Conservation (phyloP, 169 alveolate genomes). For the Plasmodium chabaudi region DNA sequence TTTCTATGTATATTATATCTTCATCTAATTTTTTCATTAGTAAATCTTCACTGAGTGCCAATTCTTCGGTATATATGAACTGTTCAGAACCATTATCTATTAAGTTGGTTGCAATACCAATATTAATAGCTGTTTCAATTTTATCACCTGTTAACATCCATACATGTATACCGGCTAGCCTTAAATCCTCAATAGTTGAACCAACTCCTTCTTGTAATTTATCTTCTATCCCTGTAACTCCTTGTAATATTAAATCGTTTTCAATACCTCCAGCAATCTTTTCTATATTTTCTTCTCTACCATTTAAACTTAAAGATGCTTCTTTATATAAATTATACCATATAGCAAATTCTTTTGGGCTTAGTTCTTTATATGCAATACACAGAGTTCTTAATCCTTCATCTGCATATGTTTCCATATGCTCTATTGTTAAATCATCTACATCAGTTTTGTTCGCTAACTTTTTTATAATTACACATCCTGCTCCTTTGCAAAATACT, state of each 20-base stretch:
- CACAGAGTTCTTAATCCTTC: conserved; percentile 93
- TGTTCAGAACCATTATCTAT: conserved; percentile 80
- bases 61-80: conserved; percentile 66
- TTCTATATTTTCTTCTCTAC: conserved; percentile 86
- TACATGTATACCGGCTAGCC: conserved; percentile 96
- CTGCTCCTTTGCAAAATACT: conserved; percentile 95
- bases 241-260: conserved; percentile 93
- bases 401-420: conserved; percentile 87
- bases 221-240: conserved; percentile 98
- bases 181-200: conserved; percentile 93
- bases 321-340: conserved; percentile 84
- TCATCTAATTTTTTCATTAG: conserved; percentile 63
- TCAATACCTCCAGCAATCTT: conserved; percentile 91
- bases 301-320: conserved; percentile 79
- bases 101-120: conserved; percentile 89
- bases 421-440: conserved; percentile 80
- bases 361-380: conserved; percentile 92
- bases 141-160: conserved; percentile 99
- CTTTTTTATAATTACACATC: conserved; percentile 90
- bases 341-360: conserved; percentile 80
- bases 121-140: conserved; percentile 97
- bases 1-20: conserved; percentile 49
- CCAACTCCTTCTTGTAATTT: conserved; percentile 97
- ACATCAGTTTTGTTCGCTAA: conserved; percentile 75
- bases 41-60: conserved; percentile 32